Evolutionary conservation across 192 early-diverging fungal genomes (phyloP), one percentile per base, ranked within the genome.

Genomic region (Gamsiella multidivaricata): DNA sequence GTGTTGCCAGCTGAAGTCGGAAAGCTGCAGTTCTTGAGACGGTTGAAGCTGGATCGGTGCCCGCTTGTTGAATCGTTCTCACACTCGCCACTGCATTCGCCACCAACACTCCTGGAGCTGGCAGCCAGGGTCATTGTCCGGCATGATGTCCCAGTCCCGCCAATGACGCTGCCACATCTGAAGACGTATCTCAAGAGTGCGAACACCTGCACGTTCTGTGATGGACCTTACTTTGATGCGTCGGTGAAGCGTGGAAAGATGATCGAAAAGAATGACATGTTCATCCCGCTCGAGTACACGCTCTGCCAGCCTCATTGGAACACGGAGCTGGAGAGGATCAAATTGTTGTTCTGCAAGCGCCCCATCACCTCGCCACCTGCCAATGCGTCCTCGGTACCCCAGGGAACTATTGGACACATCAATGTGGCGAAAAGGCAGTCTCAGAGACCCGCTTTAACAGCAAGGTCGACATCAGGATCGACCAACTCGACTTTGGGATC

Each of bases 241-340:
- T 86, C 52, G 67, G 81, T 86, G 9, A 81, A 74, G 28, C 86
- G 93, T 25, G 81, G 86, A 34, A 85, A 88, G 42, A 82, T 89
- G 15, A 86, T 93, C 43, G 89, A 90, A 50, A 88, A 91, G 42
- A 72, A 69, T 12, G 83, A 85, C 1, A 63, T 81, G 25, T 74
- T 80, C 28, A 82, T 89, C 46, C 84, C 90, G 0, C 65, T 92
- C 20, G 93, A 94, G 74, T 92, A 93, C 68, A 68, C 83, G 12
- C 81, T 95, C 20, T 95, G 94, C 69, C 63, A 80, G 29, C 84
- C 91, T 5, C 94, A 95, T 80, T 95, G 93, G 91, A 83, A 84
- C 26, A 85, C 83, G 9, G 91, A 94, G n/a, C 52, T 82, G 47
- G 92, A 94, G 54, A 83, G 94, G 11, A 72, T 91, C 28, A 74